Evolutionary conservation across 2,329 filamentous ascomycete species (phyloP).

Genomic region (Apiospora rasikravindrae): DNA sequence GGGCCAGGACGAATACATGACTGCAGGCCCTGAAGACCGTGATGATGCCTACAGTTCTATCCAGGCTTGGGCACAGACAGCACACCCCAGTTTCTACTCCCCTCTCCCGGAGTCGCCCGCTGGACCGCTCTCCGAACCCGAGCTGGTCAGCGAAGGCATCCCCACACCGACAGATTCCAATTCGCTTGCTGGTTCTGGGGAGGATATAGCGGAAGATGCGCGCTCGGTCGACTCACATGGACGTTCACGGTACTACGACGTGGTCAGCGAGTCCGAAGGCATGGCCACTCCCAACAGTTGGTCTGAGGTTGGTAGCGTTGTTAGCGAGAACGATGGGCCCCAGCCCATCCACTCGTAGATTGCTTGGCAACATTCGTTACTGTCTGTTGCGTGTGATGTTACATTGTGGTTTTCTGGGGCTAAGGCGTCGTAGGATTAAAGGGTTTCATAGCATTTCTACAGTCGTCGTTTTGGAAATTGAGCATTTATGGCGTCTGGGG

Average conservation of each 20-base stretch:
- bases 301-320: slow-evolving; percentile 68
- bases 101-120: slow-evolving; percentile 60
- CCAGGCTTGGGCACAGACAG: slow-evolving; percentile 67
- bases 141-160: slow-evolving; percentile 46
- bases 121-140: slow-evolving; percentile 56
- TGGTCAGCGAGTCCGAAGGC: slow-evolving; percentile 65
- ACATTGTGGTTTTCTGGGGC: background rate
- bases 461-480: slow-evolving; percentile 1
- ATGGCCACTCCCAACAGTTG: slow-evolving; percentile 66
- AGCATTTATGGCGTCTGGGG: background rate
- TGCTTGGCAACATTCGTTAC: background rate
- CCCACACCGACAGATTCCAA: slow-evolving; percentile 64
- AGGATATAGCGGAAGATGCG: slow-evolving; percentile 52
- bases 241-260: slow-evolving; percentile 50
- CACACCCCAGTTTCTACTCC: slow-evolving; percentile 62
- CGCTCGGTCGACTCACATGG: slow-evolving; percentile 42
- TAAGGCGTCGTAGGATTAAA: background rate
- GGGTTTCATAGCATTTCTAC: background rate
- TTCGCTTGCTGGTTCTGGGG: slow-evolving; percentile 58
- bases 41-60: slow-evolving; percentile 63
- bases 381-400: background rate
- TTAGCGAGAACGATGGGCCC: slow-evolving; percentile 58
- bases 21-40: slow-evolving; percentile 53
- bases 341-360: slow-evolving; percentile 15
- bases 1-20: slow-evolving; percentile 56